Conservation (phyloP, 2,329 filamentous ascomycete species). For the Fusarium continuum region DNA sequence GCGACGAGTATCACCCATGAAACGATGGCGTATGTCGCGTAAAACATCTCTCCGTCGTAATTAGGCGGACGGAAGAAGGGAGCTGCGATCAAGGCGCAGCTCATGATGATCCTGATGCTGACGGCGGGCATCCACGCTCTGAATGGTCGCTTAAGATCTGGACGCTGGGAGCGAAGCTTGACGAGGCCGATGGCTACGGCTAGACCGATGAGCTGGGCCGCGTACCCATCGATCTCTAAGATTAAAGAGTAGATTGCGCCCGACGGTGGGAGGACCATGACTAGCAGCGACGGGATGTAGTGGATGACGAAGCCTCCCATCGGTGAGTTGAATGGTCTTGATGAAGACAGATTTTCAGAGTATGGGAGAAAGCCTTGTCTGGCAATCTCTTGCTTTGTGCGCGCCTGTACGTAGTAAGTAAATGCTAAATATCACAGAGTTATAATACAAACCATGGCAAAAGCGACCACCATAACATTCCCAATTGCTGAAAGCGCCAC, state of each 20-base stretch:
- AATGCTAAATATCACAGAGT: neutral
- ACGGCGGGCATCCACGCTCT: constrained; percentile 71
- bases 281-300: constrained; percentile 72
- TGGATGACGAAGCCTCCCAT: constrained; percentile 74
- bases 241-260: constrained; percentile 77
- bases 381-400: constrained; percentile 77
- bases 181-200: constrained; percentile 67
- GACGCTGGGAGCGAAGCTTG: constrained; percentile 66
- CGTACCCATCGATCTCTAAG: constrained; percentile 75
- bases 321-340: constrained; percentile 72
- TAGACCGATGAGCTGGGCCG: constrained; percentile 68
- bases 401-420: constrained; percentile 57
- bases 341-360: constrained; percentile 67
- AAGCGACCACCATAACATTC: constrained; percentile 78
- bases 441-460: constrained; percentile 64
- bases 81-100: constrained; percentile 64
- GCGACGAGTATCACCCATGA: constrained; percentile 61
- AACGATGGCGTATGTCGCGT: constrained; percentile 64
- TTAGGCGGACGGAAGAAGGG: constrained; percentile 69
- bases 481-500: constrained; percentile 74
- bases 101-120: constrained; percentile 62
- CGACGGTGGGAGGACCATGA: constrained; percentile 72
- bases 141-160: constrained; percentile 70
- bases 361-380: constrained; percentile 76
- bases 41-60: constrained; percentile 56